Base-by-base conservation (phyloP, 2,329 filamentous ascomycete genomes). In the Fusarium paranaense region DNA sequence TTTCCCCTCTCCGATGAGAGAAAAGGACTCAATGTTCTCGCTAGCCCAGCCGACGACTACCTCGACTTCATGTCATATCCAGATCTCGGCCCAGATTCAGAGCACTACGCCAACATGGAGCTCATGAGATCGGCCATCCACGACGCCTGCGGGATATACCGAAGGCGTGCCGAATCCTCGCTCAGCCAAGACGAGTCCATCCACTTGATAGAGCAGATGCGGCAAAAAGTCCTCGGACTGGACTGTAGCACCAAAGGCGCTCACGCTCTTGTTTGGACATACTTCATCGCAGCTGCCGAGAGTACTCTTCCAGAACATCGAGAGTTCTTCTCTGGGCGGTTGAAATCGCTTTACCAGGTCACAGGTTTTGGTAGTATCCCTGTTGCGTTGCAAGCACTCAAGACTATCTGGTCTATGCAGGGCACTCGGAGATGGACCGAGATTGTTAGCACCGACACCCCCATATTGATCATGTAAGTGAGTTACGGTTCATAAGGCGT, bases 231-330 rank as follows among this genome's bases (percentile, higher is more conserved):
- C 0, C 35, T 71, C 2, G 69, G 69, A 7, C 63, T 85, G 6
- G 74, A 78, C 6, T 69, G 77, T 1, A 63, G 76, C 2, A 79
- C 76, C 1, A 78, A 79, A 5, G 83, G 83, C 3, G 78, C 79
- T 0, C 83, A 85, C 45, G 80, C 82, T 1, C 79, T 85, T 0
- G 83, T 85, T 0, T 85, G 84, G 84, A 76, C 81, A 0, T 85
- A 80, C 61, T 85, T 85, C 33, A 78, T 85, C 1, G 83, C 82
- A 1, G 83, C 82, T 0, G 83, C 83, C 0, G 83, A 85, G 64
- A 85, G 83, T 42, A 76, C 76, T 0, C 72, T 81, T 1, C 79
- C 80, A 0, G 78, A 78, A 22, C 82, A 85, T 58, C 75, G 82
- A 2, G 61, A 72, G 0, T 85, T 84, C 32, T 85, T 85, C 54